Evolutionary conservation across 768 basidiomycete genomes (phyloP).

Genomic region (Baorangia bicolor): DNA sequence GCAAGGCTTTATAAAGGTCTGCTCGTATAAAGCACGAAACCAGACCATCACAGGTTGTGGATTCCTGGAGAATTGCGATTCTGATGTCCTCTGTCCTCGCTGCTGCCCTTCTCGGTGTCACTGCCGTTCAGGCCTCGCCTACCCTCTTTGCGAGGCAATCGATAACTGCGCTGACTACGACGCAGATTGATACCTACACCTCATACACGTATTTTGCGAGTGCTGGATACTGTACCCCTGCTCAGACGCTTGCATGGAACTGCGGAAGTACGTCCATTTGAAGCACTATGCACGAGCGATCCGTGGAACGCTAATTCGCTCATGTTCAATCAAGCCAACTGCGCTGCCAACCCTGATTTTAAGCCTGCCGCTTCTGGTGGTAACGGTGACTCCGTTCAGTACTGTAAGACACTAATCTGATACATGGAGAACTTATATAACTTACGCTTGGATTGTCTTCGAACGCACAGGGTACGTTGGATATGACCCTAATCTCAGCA

Average conservation of each 20-base stretch:
- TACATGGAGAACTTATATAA: too few species aligned
- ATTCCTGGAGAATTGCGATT: background rate
- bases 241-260: slow-evolving; percentile 45
- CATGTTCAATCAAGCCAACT: slow-evolving; percentile 37
- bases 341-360: slow-evolving; percentile 48
- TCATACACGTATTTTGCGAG: slow-evolving; percentile 53
- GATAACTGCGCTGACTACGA: slow-evolving; percentile 39
- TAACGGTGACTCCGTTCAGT: slow-evolving; percentile 41
- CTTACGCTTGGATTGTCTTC: background rate
- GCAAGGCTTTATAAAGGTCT: background rate
- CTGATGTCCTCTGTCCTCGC: slow-evolving; percentile 20
- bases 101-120: slow-evolving; percentile 14
- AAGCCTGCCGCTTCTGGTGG: slow-evolving; percentile 49
- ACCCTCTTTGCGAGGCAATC: slow-evolving; percentile 33
- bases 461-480: slow-evolving; percentile 49
- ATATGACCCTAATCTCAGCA: slow-evolving; percentile 40
- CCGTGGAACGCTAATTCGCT: background rate
- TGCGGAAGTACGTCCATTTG: slow-evolving; percentile 48
- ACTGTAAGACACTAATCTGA: slow-evolving; percentile 32
- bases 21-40: background rate
- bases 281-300: background rate
- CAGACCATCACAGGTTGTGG: background rate
- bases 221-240: slow-evolving; percentile 47
- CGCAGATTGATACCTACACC: slow-evolving; percentile 43
- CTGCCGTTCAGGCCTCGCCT: slow-evolving; percentile 21